Conservation (phyloP, 2,329 filamentous ascomycete genomes). For the Talaromyces pinophilus region DNA sequence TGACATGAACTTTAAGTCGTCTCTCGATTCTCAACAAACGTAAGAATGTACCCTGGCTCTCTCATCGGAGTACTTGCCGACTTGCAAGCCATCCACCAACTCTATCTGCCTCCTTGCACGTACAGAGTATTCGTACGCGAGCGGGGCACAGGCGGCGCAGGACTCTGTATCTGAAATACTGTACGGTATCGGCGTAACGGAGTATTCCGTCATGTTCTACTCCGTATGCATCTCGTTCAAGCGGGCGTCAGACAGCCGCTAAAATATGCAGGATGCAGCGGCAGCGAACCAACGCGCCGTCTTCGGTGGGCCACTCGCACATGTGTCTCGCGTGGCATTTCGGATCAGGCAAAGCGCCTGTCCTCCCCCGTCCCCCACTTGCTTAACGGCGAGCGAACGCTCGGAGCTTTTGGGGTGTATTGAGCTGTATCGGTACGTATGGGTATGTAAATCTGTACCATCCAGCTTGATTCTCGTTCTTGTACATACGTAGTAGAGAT, state of each 20-base stretch:
- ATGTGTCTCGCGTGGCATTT: constrained; percentile 23
- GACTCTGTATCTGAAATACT: not conserved
- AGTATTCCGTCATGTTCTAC: constrained; percentile 4
- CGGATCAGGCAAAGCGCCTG: constrained; percentile 11
- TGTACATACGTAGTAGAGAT: not conserved
- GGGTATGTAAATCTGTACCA: not conserved
- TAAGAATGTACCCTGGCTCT: not conserved
- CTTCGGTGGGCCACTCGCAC: not conserved
- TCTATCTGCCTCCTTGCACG: not conserved
- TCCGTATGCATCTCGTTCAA: not conserved
- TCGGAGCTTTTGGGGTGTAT: not conserved
- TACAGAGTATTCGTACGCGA: not conserved
- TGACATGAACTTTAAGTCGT: not conserved
- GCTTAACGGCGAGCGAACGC: not conserved
- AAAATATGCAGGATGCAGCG: not conserved
- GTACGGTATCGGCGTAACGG: constrained; percentile 5
- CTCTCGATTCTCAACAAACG: not conserved
- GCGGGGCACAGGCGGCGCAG: not conserved
- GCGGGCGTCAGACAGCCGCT: not conserved
- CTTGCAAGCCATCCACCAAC: not conserved
- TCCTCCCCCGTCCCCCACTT: not conserved
- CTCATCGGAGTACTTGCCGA: constrained; percentile 1
- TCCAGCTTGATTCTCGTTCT: not conserved
- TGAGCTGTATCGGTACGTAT: not conserved
- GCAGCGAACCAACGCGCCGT: not conserved